Evolutionary conservation across 2,329 filamentous ascomycete genomes (phyloP).

Genomic region (Penicillium freii): DNA sequence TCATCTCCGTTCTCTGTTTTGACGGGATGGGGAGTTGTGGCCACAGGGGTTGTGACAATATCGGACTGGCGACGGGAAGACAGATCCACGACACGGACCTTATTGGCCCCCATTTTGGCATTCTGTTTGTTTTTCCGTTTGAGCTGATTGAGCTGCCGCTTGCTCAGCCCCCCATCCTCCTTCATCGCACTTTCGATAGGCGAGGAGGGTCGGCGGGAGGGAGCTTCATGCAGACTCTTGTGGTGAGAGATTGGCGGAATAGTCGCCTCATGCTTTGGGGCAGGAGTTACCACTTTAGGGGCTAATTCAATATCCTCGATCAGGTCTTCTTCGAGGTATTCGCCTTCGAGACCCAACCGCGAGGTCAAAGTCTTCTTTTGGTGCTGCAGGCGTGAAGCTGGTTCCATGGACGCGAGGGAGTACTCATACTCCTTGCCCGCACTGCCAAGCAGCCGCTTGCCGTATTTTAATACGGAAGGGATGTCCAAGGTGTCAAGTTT

Average conservation of each 20-base stretch:
- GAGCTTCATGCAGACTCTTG: constrained; percentile 46
- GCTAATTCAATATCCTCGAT: constrained; percentile 62
- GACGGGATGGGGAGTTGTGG: constrained; percentile 53
- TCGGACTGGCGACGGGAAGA: constrained; percentile 66
- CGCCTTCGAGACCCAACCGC: constrained; percentile 78
- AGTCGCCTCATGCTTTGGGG: constrained; percentile 53
- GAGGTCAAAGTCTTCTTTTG: constrained; percentile 85
- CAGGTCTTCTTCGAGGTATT: constrained; percentile 81
- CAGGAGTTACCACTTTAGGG: constrained; percentile 42
- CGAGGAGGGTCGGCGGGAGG: constrained; percentile 45
- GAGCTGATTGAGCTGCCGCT: constrained; percentile 87
- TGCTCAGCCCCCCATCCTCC: constrained; percentile 76
- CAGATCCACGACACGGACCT: constrained; percentile 85
- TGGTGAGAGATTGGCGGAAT: constrained; percentile 42
- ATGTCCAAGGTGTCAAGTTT: constrained; percentile 74
- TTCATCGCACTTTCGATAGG: constrained; percentile 51
- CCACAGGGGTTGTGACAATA: constrained; percentile 59
- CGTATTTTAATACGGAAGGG: constrained; percentile 73
- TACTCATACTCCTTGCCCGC: constrained; percentile 81
- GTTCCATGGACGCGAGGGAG: constrained; percentile 75
- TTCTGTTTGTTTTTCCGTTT: constrained; percentile 93
- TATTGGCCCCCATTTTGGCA: constrained; percentile 83
- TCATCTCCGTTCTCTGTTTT: constrained; percentile 61
- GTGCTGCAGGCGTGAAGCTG: constrained; percentile 74
- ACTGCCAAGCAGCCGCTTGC: constrained; percentile 78